These are phyloP conservation scores for Acanthamoeba royreba DNA, from an alignment of 208 protist species.

Conservation along the genomic window DNA sequence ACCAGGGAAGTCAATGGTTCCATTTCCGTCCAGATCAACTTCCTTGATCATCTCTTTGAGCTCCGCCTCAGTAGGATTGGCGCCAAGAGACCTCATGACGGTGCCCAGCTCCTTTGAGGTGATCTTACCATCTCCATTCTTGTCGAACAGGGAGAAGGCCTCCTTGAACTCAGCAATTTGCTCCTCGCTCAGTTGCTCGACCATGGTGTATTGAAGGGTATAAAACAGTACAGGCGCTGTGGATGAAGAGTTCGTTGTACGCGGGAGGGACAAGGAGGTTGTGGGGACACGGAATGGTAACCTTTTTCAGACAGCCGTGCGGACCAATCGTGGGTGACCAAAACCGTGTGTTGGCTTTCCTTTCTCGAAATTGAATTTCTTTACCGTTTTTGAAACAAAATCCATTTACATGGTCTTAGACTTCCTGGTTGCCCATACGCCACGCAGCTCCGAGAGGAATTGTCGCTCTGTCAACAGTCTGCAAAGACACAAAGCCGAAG, in stretches of 20 bases:
- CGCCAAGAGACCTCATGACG: constrained; percentile 97
- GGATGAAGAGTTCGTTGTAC: too few species aligned
- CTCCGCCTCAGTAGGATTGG: constrained; percentile 93
- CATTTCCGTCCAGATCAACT: constrained; percentile 96
- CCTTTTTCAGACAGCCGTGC: too few species aligned
- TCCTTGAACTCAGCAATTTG: constrained; percentile 97
- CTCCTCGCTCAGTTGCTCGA: constrained; percentile 43
- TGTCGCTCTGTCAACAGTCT: background rate
- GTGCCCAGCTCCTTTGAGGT: constrained; percentile 95
- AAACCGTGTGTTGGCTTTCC: too few species aligned
- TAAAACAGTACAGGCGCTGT: too few species aligned
- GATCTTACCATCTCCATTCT: constrained; percentile 96
- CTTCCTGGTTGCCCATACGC: background rate
- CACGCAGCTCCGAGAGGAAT: background rate
- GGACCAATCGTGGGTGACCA: too few species aligned
- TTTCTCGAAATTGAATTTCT: too few species aligned
- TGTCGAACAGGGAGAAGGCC: constrained; percentile 99
- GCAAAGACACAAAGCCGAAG: background rate
- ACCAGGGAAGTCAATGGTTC: constrained; percentile 98
- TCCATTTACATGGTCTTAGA: background rate
- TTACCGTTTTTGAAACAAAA: too few species aligned
- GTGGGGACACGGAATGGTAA: too few species aligned
- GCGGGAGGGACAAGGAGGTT: too few species aligned
- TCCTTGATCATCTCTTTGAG: constrained; percentile 95
- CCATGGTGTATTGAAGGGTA: too few species aligned